These are phyloP conservation scores for Colletotrichum costaricense DNA, from an alignment of 2,329 filamentous ascomycete species.

Conservation along the genomic window DNA sequence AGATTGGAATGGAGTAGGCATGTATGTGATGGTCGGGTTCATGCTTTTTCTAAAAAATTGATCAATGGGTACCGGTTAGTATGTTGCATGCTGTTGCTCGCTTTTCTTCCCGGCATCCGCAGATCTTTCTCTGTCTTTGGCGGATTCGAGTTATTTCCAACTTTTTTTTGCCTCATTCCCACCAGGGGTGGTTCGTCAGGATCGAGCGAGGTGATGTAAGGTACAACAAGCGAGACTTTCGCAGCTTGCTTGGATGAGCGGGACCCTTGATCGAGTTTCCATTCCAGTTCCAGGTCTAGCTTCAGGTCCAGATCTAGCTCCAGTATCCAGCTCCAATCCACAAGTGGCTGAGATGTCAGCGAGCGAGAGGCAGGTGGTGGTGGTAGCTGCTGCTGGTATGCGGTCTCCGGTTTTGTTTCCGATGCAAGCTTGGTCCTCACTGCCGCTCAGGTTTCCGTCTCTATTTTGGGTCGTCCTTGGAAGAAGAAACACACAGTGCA, in stretches of 20 bases:
- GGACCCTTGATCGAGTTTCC: conserved; percentile 3
- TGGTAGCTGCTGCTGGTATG: neutral
- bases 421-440: conserved; percentile 16
- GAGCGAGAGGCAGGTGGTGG: neutral
- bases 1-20: conserved; percentile 41
- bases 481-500: neutral
- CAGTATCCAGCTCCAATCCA: neutral
- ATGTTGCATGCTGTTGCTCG: conserved; percentile 7
- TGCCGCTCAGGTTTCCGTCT: neutral
- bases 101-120: conserved; percentile 1
- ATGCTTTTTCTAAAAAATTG: conserved; percentile 18
- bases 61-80: neutral
- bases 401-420: conserved; percentile 24
- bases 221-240: neutral
- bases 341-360: neutral
- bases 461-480: neutral
- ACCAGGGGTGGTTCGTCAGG: conserved; percentile 13
- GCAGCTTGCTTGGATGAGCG: neutral
- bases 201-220: conserved; percentile 6
- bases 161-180: conserved; percentile 17
- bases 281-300: conserved; percentile 7
- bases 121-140: conserved; percentile 11
- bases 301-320: neutral
- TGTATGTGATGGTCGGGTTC: conserved; percentile 12
- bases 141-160: conserved; percentile 9